phyloP scores from a whole-genome alignment of 345 rosid genomes.

The Balakata baccata region DNA sequence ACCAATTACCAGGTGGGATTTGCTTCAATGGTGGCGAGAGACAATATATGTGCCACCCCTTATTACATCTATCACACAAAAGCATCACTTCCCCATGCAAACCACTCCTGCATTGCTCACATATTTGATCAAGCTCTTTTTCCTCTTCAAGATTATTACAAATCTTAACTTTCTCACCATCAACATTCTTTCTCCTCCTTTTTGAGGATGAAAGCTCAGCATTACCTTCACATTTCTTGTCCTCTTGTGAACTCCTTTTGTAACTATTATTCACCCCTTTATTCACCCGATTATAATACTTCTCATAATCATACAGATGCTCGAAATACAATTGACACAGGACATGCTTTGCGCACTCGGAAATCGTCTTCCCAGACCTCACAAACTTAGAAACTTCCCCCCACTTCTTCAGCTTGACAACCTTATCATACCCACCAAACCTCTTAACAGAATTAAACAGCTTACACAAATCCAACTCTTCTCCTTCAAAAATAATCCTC shows the following conservation, averaged over 20 bases:
- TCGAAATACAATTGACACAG: constrained; percentile 72
- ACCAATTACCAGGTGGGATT: constrained; percentile 92
- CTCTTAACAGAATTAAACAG: constrained; percentile 88
- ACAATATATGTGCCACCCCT: constrained; percentile 97
- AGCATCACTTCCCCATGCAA: constrained; percentile 95
- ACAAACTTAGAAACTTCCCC: constrained; percentile 77
- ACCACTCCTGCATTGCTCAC: constrained; percentile 82
- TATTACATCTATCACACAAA: constrained; percentile 89
- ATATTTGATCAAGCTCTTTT: constrained; percentile 65
- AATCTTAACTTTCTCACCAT: constrained; percentile 34
- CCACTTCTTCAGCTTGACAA: constrained; percentile 69
- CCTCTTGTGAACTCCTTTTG: constrained; percentile 46
- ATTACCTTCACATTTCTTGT: constrained; percentile 30
- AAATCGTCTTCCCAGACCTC: constrained; percentile 55
- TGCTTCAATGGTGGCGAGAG: constrained; percentile 84
- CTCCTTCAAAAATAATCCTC: constrained; percentile 75
- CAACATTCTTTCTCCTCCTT: constrained; percentile 49
- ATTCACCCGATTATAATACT: constrained; percentile 49
- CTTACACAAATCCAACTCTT: constrained; percentile 84
- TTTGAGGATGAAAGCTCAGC: constrained; percentile 39
- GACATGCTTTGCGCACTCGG: constrained; percentile 88
- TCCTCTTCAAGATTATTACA: constrained; percentile 37
- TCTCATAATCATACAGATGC: constrained; percentile 79
- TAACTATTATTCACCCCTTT: constrained; percentile 39
- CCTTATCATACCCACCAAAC: constrained; percentile 81